Base-by-base conservation (phyloP, 2,329 filamentous ascomycete species). In the Beauveria sp. region DNA sequence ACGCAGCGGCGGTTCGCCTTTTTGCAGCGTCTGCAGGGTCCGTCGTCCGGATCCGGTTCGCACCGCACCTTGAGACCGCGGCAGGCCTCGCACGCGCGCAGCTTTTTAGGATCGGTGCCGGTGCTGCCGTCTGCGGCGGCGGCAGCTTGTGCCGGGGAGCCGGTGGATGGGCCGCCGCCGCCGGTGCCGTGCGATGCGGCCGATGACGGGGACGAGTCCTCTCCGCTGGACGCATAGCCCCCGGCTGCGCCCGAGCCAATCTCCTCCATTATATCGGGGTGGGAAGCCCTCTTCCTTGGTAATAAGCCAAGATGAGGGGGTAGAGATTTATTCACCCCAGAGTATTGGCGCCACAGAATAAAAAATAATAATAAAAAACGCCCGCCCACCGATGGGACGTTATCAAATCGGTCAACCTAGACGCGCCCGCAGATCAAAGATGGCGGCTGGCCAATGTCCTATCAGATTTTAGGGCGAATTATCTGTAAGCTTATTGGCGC, bases 11-110 rank as follows among this genome's bases (percentile, higher is more conserved):
- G 80, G n/a, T 86, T 85, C 3, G 91, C 89, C 75, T 96, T 96
- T 56, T 84, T 83, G 72, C 92, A 96, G 65, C 92, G 84, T 71
- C 83, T 86, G 72, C 88, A 91, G 3, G 87, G 81, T 30, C 24
- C n/a, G 5, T 87, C 83, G 3, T 78, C 77, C 54, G 81, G 79
- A 66, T 92, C 88, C 26, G 89, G 87, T 70, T 96, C 91, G 75
- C 92, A 96, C 66, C 91, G 88, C 63, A 96, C 92, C 73, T 92
- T 92, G 57, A 92, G 78, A 26, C 86, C 84, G 51, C 89, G 85
- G 70, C 89, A 92, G 3, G 87, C 85, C 71, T 92, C 89, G 73
- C 89, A 92, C 40, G 89, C 89, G 30, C 89, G 82, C 4, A 85
- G 81, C 61, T 88, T 84, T 72, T 89, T 90, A 40, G 83, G 76